Conservation (phyloP, 768 basidiomycete species). For the Lactarius evosmus region DNA sequence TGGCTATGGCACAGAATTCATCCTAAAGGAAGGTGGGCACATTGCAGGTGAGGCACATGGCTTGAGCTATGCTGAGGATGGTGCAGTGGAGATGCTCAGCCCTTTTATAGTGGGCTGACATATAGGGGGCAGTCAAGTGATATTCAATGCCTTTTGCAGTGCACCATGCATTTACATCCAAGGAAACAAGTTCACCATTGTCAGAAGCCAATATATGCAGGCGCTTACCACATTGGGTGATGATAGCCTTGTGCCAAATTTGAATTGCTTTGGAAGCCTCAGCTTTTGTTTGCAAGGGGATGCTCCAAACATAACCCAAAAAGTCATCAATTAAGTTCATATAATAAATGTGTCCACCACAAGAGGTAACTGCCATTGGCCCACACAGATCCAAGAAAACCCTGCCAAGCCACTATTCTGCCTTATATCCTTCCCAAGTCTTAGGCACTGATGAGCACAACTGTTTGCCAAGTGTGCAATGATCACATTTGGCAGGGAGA, state of each 20-base stretch:
- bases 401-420: no score
- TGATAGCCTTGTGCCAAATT: background rate
- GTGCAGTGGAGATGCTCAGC: background rate
- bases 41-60: background rate
- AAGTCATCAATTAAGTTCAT: conserved; percentile 12
- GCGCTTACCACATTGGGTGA: no score
- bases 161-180: background rate
- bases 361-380: background rate
- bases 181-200: no score
- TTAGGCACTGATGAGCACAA: no score
- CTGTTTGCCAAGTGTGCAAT: no score
- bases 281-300: background rate
- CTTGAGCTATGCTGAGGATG: background rate
- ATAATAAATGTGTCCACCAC: background rate
- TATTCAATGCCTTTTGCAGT: background rate
- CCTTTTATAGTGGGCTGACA: conserved; percentile 1
- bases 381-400: background rate
- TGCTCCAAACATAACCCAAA: background rate
- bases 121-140: conserved; percentile 8
- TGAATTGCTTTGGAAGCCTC: background rate
- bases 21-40: background rate
- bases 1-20: background rate
- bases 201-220: no score
- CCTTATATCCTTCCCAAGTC: no score
- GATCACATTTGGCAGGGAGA: no score